Evolutionary conservation across 2,329 filamentous ascomycete species (phyloP), one percentile per base, ranked within the genome.

Genomic region (Ophiostoma novo-ulmi): DNA sequence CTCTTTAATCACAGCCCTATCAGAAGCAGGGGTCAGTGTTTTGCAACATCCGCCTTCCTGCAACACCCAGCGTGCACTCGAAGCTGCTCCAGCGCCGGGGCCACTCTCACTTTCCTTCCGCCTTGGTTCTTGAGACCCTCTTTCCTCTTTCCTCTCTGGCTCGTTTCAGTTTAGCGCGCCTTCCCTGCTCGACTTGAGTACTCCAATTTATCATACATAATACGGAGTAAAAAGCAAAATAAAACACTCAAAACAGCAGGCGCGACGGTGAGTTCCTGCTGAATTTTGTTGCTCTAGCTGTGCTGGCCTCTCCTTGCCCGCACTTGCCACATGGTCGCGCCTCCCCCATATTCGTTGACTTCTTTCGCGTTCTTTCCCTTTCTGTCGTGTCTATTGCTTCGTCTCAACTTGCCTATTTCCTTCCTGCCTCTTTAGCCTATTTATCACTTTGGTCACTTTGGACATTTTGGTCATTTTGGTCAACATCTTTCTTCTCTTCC

Each of bases 221-320:
- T 17, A 20, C 36, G 20, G 44, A 44, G 44, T 26, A 48, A 31
- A 69, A 66, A 69, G 48, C 13, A 41, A 48, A 48, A 48, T 39
- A 63, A 66, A 44, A 68, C 38, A 61, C 35, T 61, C 35, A 58
- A 70, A 22, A 67, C 39, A 68, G 64, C 63, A 70, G 36, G 64
- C 69, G 64, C 69, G 70, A 74, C 63, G 71, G 73, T 74, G 71
- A 74, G 73, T 65, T 71, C 69, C 72, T 66, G 48, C 68, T 48
- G 41, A 58, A 31, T 36, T 48, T 64, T 64, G 48, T 39, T 66
- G 41, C 55, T 48, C 52, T 58, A 58, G 38, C 26, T 26, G 68
- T 7, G 38, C 26, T 26, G 68, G 35, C 48, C 70, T 55, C 41
- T 31, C 22, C 55, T 55, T 35, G 35, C 55, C 17, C 44, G 36